Conservation (phyloP, 371 early-diverging fungal genomes). For the Mortierella sp. region DNA sequence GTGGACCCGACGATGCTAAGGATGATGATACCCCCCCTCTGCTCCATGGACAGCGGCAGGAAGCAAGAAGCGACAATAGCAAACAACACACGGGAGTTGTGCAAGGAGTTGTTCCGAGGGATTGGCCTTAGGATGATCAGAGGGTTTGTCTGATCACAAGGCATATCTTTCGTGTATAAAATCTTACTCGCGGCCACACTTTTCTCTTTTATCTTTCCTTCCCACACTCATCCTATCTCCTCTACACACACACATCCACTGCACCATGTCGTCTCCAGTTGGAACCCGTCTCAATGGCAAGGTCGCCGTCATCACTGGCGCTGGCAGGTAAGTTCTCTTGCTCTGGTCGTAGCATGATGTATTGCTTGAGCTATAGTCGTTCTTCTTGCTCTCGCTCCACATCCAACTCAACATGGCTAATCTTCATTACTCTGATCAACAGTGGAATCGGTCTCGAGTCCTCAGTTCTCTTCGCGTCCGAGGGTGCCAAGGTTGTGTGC, state of each 20-base stretch:
- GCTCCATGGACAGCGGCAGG: too few species aligned
- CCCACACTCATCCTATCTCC: not conserved
- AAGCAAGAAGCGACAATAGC: too few species aligned
- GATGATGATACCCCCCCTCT: too few species aligned
- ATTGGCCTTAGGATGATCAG: too few species aligned
- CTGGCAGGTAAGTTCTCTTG: conserved; percentile 68
- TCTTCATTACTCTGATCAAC: not conserved
- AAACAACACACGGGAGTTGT: too few species aligned
- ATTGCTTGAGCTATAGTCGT: too few species aligned
- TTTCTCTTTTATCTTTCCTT: not conserved
- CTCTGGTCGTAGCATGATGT: not conserved
- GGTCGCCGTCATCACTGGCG: conserved; percentile 91
- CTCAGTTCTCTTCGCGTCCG: conserved; percentile 78
- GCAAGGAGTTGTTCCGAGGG: too few species aligned
- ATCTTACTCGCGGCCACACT: not conserved
- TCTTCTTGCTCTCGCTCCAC: too few species aligned
- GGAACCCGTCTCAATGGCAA: conserved; percentile 68
- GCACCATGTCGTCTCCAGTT: conserved; percentile 33
- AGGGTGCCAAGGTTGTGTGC: conserved; percentile 85
- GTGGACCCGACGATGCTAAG: too few species aligned
- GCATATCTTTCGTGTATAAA: conserved; percentile 11
- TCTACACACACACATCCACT: not conserved
- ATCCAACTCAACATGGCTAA: too few species aligned
- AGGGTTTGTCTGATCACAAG: too few species aligned
- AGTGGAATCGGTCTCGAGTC: conserved; percentile 90